Base-by-base conservation (phyloP, 352 stramenopile genomes). In the Hyaloperonospora brassicae region DNA sequence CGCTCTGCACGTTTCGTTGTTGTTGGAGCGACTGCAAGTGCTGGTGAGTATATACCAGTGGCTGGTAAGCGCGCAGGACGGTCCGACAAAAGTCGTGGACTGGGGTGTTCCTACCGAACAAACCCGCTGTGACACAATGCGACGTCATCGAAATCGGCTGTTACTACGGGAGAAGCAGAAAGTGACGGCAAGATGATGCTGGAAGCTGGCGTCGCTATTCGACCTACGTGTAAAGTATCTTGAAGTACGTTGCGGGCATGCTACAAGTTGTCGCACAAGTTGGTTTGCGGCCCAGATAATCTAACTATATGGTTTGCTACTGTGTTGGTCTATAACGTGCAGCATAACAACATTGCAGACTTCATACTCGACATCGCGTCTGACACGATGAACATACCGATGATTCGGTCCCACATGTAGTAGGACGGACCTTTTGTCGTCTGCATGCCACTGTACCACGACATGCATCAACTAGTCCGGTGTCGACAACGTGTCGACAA, bases 341-440 rank as follows among this genome's bases (percentile, higher is more conserved):
- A 83, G 60, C 71, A 90, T 46, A 79, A 93, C 24, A 90, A 88
- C 60, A 84, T 90, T 41, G 79, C 82, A 6, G 82, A 90, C 40
- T 89, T 89, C 52, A 84, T 93, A 46, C 56, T 93, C 9, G 79
- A 89, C 57, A 81, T 89, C 14, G 82, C 78, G 17, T 78, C 72
- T 5, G 64, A 91, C 41, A 56, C 65, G 5, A 69, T 66, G 35
- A 85, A 87, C 49, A 87, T 89, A 34, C 64, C 72, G 8, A 74
- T 72, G 48, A 76, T 87, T 22, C 73, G 70, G 2, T 69, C 73
- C 5, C 62, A 73, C 34, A 73, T 81, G 55, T 74, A 79, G 43
- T 38, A 42, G 8, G 23, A 31, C 7, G 27, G 7, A 31, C 3
- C 7, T 7, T 7, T 7, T 7, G 3, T 44, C 30, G 31, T 50